Base-by-base conservation (phyloP, 1,284 basidiomycete species). In the Cryptococcus sp. region DNA sequence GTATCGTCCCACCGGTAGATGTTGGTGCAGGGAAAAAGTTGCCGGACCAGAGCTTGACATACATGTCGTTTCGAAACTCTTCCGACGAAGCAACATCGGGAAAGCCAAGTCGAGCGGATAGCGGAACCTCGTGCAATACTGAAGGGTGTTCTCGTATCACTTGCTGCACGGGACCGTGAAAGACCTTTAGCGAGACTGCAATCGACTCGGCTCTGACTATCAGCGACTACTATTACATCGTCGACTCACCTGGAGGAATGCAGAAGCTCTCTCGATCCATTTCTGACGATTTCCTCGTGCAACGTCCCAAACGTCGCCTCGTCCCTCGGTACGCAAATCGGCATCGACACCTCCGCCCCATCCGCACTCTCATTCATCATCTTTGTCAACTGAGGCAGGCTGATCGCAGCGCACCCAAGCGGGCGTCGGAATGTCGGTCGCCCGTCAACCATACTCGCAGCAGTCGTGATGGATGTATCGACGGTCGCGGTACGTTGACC, bases 71-170 rank as follows among this genome's bases (percentile, higher is more conserved):
- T 19, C 93, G 82, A n/a, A 81, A 75, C 56, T 91, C 86, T 7
- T 87, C 90, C 1, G 93, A 93, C 65, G 93, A 92, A 9, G 95
- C 92, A 2, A 95, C 91, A 61, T 97, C 94, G 0, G 93, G 88
- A 66, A 98, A 98, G 24, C 92, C 91, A n/a, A 98, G 82, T 5
- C 91, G 85, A 18, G 86, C 76, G 1, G 91, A 92, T 33, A 85
- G 78, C 0, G 91, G 85, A 5, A 82, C 81, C 56, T 87, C 87
- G 50, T 86, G 83, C 19, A 97, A 77, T n/a, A 94, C 74, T 1
- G 86, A 86, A 5, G 87, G 85, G 68, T 95, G 89, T 69, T 94
- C 89, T 44, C 81, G 81, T 14, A 89, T 78, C 54, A 95, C 81
- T 0, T 82, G 83, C 24, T 78, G 71, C 1, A 82, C 79, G 51